Percentiles rank a stretch among this genome's conserved stretches.
These are phyloP conservation scores for Termitomyces bulborhizus DNA, from an alignment of 768 basidiomycete genomes.

Conservation along the genomic window DNA sequence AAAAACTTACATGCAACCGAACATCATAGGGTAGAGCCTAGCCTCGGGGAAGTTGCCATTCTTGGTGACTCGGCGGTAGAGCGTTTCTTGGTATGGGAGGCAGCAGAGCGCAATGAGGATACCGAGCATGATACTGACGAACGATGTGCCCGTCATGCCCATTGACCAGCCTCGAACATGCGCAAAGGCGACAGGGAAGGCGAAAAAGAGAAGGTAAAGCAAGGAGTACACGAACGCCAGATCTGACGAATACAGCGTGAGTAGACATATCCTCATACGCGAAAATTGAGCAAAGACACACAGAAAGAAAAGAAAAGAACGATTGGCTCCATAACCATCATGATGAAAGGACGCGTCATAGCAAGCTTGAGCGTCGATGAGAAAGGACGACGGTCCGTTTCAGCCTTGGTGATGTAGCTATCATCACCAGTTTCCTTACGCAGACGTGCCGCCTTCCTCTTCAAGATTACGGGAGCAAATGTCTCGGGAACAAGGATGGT, in stretches of 20 bases:
- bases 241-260: conserved; percentile 15
- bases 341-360: conserved; percentile 5
- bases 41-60: conserved; percentile 37
- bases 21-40: conserved; percentile 34
- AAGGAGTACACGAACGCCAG: conserved; percentile 39
- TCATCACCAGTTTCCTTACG: conserved; percentile 28
- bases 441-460: conserved; percentile 31
- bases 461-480: conserved; percentile 41
- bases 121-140: conserved; percentile 38
- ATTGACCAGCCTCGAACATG: conserved; percentile 32
- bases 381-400: conserved; percentile 7
- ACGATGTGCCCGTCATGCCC: conserved; percentile 35
- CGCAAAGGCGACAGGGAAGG: conserved; percentile 36
- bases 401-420: conserved; percentile 8
- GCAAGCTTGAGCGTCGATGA: conserved; percentile 3
- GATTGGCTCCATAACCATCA: conserved; percentile 11
- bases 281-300: not conserved
- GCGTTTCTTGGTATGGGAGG: conserved; percentile 28
- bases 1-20: conserved; percentile 27
- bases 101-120: conserved; percentile 23
- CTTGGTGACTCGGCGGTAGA: conserved; percentile 24
- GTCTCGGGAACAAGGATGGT: conserved; percentile 46
- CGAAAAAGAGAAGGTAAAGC: conserved; percentile 37
- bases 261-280: not conserved
- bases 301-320: conserved; percentile 13